Base-by-base conservation (phyloP, 2,329 filamentous ascomycete genomes). In the Fusarium torreyae region DNA sequence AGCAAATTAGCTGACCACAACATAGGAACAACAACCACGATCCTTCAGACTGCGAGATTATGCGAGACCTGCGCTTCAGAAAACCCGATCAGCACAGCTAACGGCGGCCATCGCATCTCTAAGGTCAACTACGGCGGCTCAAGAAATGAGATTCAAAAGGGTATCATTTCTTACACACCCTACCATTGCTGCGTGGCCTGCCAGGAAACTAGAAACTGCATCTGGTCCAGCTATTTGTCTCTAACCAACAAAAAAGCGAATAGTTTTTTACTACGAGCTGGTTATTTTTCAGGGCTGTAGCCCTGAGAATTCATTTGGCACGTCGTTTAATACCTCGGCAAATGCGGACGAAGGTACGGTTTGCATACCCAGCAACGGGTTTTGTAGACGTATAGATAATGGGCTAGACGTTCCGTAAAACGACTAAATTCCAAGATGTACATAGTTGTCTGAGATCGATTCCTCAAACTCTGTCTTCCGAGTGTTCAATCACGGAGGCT, bases 401-500 rank as follows among this genome's bases (percentile, higher is more conserved):
- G 49, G 43, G 15, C 20, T n/a, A 11, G 11, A 31, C 56, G 11
- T 44, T 18, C 24, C 43, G 6, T 6, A 13, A 11, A 18, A 40
- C 13, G n/a, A 18, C 38, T 57, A 22, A 20, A n/a, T 24, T 39
- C 43, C 17, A 17, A 31, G 24, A 28, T 11, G 9, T 48, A 34
- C 43, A 43, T 45, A 14, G 20, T 26, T 31, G 8, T 33, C 9
- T 42, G 15, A 9, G 13, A 11, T 11, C 13, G 9, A 4, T 8
- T 38, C 7, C 22, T 53, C 31, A 74, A 6, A 63, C 70, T 4
- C 42, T 63, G 15, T 71, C 72, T 36, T 74, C 72, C 13, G 57
- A 56, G 15, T 74, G 70, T 53, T 74, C 72, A 42, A 63, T 64
- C 17, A 64, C 66, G 8, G 69, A 57, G 2, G 48, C 53, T 33